Evolutionary conservation across 179 eudicot species (phyloP), one percentile per base, ranked within the genome.

Genomic region (Beta lomatogona): DNA sequence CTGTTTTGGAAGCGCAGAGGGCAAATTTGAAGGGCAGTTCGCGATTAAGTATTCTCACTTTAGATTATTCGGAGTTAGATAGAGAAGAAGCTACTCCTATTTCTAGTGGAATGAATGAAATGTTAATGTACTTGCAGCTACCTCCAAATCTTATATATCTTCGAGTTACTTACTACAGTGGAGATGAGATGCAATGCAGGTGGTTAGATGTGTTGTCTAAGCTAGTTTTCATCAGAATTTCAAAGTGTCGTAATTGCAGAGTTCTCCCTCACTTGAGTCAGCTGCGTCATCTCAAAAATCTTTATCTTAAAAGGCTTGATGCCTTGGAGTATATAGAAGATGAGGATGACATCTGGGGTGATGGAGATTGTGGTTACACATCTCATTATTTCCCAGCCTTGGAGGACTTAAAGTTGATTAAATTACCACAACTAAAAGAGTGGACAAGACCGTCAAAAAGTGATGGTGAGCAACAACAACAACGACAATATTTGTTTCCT

Each of bases 81-180:
- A 7, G 16, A 13, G 73, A 6, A 15, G 77, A 21, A 46, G 19
- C 18, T 9, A 3, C 19, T 7, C 21, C 1, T n/a, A 12, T 21
- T 19, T 0, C 55, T 36, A 16, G 15, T 12, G 65, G 18, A 9
- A 31, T 41, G 19, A 22, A 21, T 18, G 11, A 50, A 16, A 19
- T 52, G 57, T 22, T 75, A 16, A 57, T 4, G 44, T 10, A 19
- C 31, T 75, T 75, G 22, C 25, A 14, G 19, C 21, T 75, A 7
- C 79, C 83, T 13, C 74, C 55, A 65, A 66, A 45, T 65, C 79
- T 81, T 21, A 66, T 3, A 41, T 5, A 4, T 48, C 22, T 75
- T 5, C 0, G 1, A 0, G 15, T 81, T 36, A 2, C 10, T 0
- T 7, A 18, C 4, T 68, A 64, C 28, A 3, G 0, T 7, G 67